Base-by-base conservation (phyloP, 2,329 filamentous ascomycete species). In the Fusarium nisikadoi region DNA sequence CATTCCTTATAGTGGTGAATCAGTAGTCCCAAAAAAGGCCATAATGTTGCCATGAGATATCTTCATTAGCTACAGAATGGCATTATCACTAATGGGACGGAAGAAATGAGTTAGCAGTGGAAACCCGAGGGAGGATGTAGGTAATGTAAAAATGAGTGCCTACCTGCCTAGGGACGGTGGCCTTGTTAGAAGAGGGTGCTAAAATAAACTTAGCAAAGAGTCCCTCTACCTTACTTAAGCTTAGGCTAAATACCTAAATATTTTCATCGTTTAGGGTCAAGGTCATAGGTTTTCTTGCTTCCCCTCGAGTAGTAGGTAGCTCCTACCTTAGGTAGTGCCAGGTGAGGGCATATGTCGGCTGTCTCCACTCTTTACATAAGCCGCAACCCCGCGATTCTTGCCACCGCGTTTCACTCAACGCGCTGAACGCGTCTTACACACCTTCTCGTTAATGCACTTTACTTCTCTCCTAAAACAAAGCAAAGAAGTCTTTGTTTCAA, bases 351-450 rank as follows among this genome's bases (percentile, higher is more conserved):
- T 25, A 25, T 25, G 23, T 66, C 16, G 47, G 33, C 23, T 66
- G 36, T 50, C 47, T 16, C 39, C 46, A 49, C 35, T 33, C 45
- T 41, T 72, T 77, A 77, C 63, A 45, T 78, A 78, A 77, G 65
- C 74, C 31, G 10, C 31, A 23, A 78, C 78, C 78, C 77, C 78
- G 73, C 77, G 70, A 76, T 75, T 49, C 55, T 75, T 62, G 63
- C 72, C 64, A 68, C 66, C 75, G 72, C 66, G 71, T 75, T 75
- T 67, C 74, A 75, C 72, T 77, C 72, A 80, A 81, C 81, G 80
- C 80, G 80, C 62, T 79, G 56, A 71, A 81, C 81, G 81, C 81
- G 81, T 81, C 78, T 65, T 58, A 74, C 70, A 66, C 72, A 77
- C 39, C 73, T 63, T 72, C 56, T 54, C 66, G 19, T 65, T 66